Base-by-base conservation (phyloP, 2,329 filamentous ascomycete species). In the Xylaria sp. region DNA sequence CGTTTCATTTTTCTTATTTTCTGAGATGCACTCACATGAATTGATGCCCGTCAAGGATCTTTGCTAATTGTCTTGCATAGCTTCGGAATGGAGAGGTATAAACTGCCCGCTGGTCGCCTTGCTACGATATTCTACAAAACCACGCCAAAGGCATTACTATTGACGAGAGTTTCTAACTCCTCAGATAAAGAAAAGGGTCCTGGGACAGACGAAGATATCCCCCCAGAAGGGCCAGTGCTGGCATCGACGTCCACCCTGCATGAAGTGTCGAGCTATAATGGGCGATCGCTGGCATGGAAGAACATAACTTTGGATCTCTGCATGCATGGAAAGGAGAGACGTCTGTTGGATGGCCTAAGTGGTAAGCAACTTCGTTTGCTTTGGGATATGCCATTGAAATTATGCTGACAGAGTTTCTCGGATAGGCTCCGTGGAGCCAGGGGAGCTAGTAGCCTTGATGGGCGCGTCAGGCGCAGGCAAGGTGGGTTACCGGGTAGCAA, bases 381-480 rank as follows among this genome's bases (percentile, higher is more conserved):
- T 33, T 11, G 11, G 11, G 31, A 11, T 33, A 11, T 33, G 31
- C 11, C 31, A 11, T 33, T 11, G 11, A 5, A 11, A 33, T 5
- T 33, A 33, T 33, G 11, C 31, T 33, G 31, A 33, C 31, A 33
- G 31, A 33, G 31, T 11, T 33, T 33, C 11, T 33, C 31, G 12
- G 7, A 15, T 37, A 37, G 82, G 91, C 95, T 45, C 90, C 92
- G 64, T 33, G 31, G 31, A 33, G 31, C 92, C 92, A 1, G 92
- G 92, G 33, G 93, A 90, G 55, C 77, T 94, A 52, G 94, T 91
- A 9, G 92, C 91, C 8, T 82, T 94, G 0, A 94, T 94, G 91
- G 89, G 82, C 37, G 80, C 81, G 21, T 82, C 81, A 4, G 72
- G 72, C 11, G 71, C 72, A 43, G 80, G 77, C 72, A 74, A 69